These are phyloP conservation scores for Colletotrichum siamense DNA, from an alignment of 2,329 filamentous ascomycete genomes.

Conservation along the genomic window DNA sequence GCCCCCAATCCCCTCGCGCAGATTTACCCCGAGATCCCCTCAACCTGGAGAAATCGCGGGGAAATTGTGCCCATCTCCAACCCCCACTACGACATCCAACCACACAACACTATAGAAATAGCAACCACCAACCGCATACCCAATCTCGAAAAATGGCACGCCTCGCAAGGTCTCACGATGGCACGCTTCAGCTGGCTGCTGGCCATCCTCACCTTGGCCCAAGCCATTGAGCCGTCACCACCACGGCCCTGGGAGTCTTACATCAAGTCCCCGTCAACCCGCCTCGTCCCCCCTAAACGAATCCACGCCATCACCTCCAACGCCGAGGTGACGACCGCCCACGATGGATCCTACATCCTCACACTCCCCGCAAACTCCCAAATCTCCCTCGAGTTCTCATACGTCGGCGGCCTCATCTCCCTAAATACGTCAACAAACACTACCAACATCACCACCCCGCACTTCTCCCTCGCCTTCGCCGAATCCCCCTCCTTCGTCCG, in stretches of 20 bases:
- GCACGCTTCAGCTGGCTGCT: not conserved
- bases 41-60: not conserved
- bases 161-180: not conserved
- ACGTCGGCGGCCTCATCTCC: conserved; percentile 22
- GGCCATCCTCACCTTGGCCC: not conserved
- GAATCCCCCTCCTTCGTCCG: conserved; percentile 27
- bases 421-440: not conserved
- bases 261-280: conserved; percentile 11
- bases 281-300: conserved; percentile 2
- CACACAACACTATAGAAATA: not conserved
- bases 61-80: not conserved
- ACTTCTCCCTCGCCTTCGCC: conserved; percentile 27
- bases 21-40: conserved; percentile 19
- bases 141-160: not conserved
- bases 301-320: conserved; percentile 10
- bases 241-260: conserved; percentile 8
- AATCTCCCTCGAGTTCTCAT: conserved; percentile 23
- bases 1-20: conserved; percentile 2
- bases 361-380: not conserved
- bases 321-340: not conserved
- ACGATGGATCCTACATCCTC: not conserved
- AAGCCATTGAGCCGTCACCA: not conserved
- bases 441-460: not conserved
- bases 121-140: not conserved
- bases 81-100: not conserved